These are phyloP conservation scores for Funneliformis caledonium DNA, from an alignment of 371 early-diverging fungal species.

Conservation along the genomic window DNA sequence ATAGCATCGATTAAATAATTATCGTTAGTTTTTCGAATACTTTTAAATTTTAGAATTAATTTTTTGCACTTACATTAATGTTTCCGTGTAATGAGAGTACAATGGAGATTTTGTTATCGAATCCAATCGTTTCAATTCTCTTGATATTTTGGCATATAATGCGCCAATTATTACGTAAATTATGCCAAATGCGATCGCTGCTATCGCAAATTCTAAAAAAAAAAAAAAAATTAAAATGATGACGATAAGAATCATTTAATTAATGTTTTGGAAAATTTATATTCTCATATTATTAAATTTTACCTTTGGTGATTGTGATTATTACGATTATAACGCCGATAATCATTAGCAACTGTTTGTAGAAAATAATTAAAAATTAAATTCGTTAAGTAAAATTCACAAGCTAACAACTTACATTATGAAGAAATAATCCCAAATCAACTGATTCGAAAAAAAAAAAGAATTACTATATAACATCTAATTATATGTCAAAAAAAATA, in stretches of 20 bases:
- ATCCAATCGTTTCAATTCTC: conserved; percentile 85
- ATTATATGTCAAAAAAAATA: too few species aligned
- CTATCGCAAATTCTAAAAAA: conserved; percentile 59
- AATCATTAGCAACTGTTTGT: neutral
- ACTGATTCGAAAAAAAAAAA: neutral
- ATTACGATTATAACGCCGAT: neutral
- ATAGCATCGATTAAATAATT: neutral
- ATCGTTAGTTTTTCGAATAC: too few species aligned
- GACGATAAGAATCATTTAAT: neutral
- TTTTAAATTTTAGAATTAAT: too few species aligned
- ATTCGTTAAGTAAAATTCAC: neutral
- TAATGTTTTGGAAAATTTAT: neutral
- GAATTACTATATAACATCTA: too few species aligned
- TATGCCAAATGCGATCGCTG: conserved; percentile 47
- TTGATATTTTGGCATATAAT: conserved; percentile 68
- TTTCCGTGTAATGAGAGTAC: conserved; percentile 83
- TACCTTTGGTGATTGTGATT: conserved; percentile 4
- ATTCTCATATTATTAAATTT: conserved; percentile 12
- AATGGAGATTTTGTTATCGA: conserved; percentile 80
- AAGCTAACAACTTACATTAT: conserved; percentile 7
- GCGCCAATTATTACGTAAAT: conserved; percentile 57
- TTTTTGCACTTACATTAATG: conserved; percentile 49
- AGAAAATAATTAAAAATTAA: neutral
- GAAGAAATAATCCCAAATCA: conserved; percentile 32
- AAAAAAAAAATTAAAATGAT: neutral